Percentiles rank a stretch among this genome's conserved stretches.
Conservation (phyloP, 345 rosid genomes). For the Stellera chamaejasme region DNA sequence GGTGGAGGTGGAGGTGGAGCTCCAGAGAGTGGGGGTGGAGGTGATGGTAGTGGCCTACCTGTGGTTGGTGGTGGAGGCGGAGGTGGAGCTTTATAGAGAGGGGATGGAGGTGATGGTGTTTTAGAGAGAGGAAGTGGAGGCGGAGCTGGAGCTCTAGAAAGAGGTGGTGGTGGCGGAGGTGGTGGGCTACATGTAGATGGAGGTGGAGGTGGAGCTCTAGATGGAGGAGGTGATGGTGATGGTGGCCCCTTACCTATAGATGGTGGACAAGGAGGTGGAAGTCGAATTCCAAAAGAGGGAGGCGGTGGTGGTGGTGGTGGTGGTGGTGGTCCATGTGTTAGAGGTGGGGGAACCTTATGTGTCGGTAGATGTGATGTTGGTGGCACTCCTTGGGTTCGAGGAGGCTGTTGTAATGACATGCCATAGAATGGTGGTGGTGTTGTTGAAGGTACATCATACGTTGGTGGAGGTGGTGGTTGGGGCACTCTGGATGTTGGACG, state of each 20-base stretch:
- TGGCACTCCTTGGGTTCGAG: neutral
- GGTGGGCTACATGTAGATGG: conserved; percentile 26
- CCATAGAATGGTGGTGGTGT: conserved; percentile 19
- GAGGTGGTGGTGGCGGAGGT: conserved; percentile 6
- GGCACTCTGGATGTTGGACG: too few relatives aligned
- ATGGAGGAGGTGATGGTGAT: conserved; percentile 24
- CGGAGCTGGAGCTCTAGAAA: conserved; percentile 9
- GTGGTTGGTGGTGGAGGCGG: conserved; percentile 16
- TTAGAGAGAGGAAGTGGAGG: conserved; percentile 17
- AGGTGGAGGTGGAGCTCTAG: conserved; percentile 14
- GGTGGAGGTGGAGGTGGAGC: conserved; percentile 42
- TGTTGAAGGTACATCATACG: conserved; percentile 18
- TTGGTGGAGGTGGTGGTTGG: conserved; percentile 14
- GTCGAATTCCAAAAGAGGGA: conserved; percentile 2
- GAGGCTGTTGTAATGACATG: conserved; percentile 18
- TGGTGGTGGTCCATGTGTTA: conserved; percentile 20
- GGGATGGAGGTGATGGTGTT: conserved; percentile 22
- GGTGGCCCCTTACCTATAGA: conserved; percentile 20
- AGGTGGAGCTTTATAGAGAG: conserved; percentile 21
- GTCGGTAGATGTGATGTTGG: conserved; percentile 22
- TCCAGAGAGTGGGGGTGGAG: conserved; percentile 29
- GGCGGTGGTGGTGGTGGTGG: conserved; percentile 27
- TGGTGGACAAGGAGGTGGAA: conserved; percentile 27
- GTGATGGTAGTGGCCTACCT: conserved; percentile 30
- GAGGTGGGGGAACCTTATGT: conserved; percentile 12